Conservation (phyloP, 805 yeast species). For the Candida nanaspora region DNA sequence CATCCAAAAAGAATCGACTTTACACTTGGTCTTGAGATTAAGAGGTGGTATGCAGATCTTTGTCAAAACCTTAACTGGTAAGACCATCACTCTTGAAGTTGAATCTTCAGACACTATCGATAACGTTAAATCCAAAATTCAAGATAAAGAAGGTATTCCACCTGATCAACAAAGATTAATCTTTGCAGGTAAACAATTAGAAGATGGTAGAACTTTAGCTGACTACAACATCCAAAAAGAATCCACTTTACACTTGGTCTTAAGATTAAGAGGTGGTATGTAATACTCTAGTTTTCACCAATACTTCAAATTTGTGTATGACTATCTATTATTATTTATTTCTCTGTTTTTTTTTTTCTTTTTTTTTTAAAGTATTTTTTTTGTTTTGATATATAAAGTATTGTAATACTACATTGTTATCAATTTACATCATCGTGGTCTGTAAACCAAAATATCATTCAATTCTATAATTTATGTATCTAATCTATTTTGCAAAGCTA, state of each 20-base stretch:
- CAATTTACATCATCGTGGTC: background rate
- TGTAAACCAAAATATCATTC: background rate
- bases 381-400: too few species aligned
- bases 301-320: background rate
- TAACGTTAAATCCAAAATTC: constrained; percentile 93
- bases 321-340: background rate
- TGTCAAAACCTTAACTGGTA: constrained; percentile 54
- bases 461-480: background rate
- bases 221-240: constrained; percentile 99
- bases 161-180: constrained; percentile 97
- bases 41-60: constrained; percentile 77
- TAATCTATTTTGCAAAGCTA: background rate
- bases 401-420: too few species aligned
- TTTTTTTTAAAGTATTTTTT: too few species aligned
- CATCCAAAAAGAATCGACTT: constrained; percentile 44
- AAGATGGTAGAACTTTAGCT: constrained; percentile 91
- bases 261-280: constrained; percentile 95
- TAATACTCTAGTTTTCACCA: constrained; percentile 19
- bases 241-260: constrained; percentile 91
- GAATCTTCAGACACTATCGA: constrained; percentile 97
- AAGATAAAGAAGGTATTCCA: constrained; percentile 97
- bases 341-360: background rate
- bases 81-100: constrained; percentile 82
- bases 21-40: constrained; percentile 78
- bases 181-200: constrained; percentile 97